Evolutionary conservation across 176 grass and related monocot genomes (phyloP), one percentile per base, ranked within the genome.

Genomic region (Triticum dicoccoides): DNA sequence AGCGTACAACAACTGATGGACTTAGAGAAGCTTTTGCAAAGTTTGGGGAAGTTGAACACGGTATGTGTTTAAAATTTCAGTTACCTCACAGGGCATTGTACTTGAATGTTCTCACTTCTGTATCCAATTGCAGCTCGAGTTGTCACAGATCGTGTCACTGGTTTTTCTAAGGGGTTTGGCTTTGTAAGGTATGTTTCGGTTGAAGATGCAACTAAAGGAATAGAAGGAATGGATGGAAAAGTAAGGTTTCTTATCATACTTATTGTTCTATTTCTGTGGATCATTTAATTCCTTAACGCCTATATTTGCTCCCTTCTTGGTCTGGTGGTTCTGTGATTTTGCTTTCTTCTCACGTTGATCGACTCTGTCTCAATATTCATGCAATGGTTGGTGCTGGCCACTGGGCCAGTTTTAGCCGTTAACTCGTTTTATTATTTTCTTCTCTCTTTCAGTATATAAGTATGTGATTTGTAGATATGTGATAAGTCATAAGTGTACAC

Each of bases 201-300:
- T 45, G 92, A 96, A 86, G 97, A 98, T 73, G 97, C 97, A 29
- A 17, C 75, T 30, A 91, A 86, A 85, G 97, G 94, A 81, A 91
- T 92, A 67, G 90, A 96, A 74, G 94, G 94, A 69, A 92, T 94
- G 94, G 97, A 98, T 78, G 97, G 97, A 88, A 96, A 96, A 92
- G 97, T 98, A 89, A 77, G 56, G 59, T 68, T 71, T 44, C 49
- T 80, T 62, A 51, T 7, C 35, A 23, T 79, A 47, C 59, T 69
- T 71, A 32, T 14, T 84, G n/a, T 14, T 25, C 14, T 24, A 35
- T 76, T 84, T 63, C 23, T 49, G 58, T 33, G 18, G 38, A 44
- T 76, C 11, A 33, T 6, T 39, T 30, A 47, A 12, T 14, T 47
- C 29, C 51, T 20, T 49, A 34, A 6, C 18, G 29, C 10, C 27